A percentile compares a stretch with the other conserved stretches of the same genome.
Evolutionary conservation across 208 protist species (phyloP).

Genomic region (Tritrichomonas musculus): DNA sequence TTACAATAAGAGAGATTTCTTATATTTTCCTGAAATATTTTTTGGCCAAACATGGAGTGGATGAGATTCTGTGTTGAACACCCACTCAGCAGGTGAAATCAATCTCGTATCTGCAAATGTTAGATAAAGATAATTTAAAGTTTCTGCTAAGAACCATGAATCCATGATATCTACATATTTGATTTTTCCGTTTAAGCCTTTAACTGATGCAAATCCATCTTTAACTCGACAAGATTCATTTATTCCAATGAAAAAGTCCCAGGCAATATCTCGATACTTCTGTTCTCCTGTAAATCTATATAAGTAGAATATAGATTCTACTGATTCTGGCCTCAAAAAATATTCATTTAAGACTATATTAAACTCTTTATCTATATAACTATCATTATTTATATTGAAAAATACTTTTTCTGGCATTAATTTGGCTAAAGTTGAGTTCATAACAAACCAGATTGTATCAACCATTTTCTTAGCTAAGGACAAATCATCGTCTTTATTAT

Average conservation of each 20-base stretch:
- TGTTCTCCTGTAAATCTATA: slow-evolving; percentile 52
- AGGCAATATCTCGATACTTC: slow-evolving; percentile 64
- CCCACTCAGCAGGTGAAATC: slow-evolving; percentile 67
- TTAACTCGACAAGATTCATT: slow-evolving; percentile 47
- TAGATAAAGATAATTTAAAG: slow-evolving; percentile 75
- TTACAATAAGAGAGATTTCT: too few relatives aligned
- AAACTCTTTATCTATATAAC: not conserved
- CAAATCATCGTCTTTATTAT: not conserved
- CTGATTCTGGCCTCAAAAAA: slow-evolving; percentile 54
- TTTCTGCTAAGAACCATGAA: slow-evolving; percentile 74
- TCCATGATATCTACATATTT: slow-evolving; percentile 59
- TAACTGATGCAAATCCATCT: slow-evolving; percentile 51
- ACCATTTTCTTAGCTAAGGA: not conserved
- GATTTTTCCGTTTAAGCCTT: slow-evolving; percentile 37
- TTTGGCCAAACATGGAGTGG: slow-evolving; percentile 47
- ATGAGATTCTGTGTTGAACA: slow-evolving; percentile 78
- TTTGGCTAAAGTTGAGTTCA: not conserved
- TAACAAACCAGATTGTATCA: too few relatives aligned
- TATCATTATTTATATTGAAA: not conserved
- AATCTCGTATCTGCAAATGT: slow-evolving; percentile 58
- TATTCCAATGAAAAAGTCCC: slow-evolving; percentile 64
- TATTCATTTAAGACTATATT: not conserved
- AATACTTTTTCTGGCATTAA: not conserved
- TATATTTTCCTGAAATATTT: too few relatives aligned
- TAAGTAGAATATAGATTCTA: slow-evolving; percentile 44